Percentiles rank a stretch among this genome's conserved stretches.
Evolutionary conservation across 176 grass and related monocot genomes (phyloP).

Genomic region (Juncus effusus): DNA sequence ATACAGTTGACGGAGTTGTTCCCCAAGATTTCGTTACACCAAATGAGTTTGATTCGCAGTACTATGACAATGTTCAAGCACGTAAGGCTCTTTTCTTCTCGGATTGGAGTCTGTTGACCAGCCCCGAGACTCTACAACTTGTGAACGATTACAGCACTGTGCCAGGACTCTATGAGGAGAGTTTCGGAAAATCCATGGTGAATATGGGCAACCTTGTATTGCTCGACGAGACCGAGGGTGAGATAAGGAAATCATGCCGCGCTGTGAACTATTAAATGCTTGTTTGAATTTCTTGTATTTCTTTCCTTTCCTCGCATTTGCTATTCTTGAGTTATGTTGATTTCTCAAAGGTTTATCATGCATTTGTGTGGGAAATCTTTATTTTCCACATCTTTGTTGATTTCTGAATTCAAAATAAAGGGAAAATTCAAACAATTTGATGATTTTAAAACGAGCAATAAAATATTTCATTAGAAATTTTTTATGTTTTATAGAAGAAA

Average conservation of each 20-base stretch:
- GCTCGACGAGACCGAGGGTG: constrained; percentile 22
- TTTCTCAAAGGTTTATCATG: too few species aligned
- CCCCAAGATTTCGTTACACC: constrained; percentile 31
- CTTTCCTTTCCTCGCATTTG: too few species aligned
- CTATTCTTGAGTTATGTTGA: too few species aligned
- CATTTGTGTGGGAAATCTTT: too few species aligned
- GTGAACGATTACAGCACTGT: constrained; percentile 13
- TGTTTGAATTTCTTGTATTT: too few species aligned
- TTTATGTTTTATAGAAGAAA: too few species aligned
- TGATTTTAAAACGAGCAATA: too few species aligned
- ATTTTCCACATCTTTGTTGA: too few species aligned
- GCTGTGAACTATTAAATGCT: constrained; percentile 20
- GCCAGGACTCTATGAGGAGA: constrained; percentile 22
- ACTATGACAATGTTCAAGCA: constrained; percentile 36
- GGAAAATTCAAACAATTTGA: too few species aligned
- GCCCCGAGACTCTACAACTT: not conserved
- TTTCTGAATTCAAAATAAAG: too few species aligned
- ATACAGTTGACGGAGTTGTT: not conserved
- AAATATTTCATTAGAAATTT: too few species aligned
- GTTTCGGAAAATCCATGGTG: constrained; percentile 33
- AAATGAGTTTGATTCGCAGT: constrained; percentile 32
- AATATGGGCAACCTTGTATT: constrained; percentile 30
- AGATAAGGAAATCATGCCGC: constrained; percentile 41
- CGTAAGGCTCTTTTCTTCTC: constrained; percentile 37
- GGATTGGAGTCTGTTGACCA: constrained; percentile 27